Evolutionary conservation across 257 asterid genomes (phyloP).

Genomic region (Mentha longifolia): DNA sequence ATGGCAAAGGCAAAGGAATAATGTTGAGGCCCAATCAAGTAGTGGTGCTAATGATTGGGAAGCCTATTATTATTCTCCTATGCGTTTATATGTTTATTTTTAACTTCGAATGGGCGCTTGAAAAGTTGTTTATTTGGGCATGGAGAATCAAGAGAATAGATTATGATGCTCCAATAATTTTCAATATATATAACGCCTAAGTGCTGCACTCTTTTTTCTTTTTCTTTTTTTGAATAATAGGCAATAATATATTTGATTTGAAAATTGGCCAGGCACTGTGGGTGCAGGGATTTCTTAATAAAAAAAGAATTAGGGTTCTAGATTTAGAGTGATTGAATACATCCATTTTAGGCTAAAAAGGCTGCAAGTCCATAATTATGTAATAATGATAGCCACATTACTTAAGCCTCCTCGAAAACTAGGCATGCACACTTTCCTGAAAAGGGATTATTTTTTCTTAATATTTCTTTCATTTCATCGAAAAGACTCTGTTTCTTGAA

Average conservation of each 20-base stretch:
- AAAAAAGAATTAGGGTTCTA: neutral
- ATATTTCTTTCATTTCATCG: too few relatives aligned
- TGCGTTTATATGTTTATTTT: neutral
- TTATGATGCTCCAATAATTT: conserved; percentile 11
- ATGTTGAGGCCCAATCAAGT: conserved; percentile 32
- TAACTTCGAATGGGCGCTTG: neutral
- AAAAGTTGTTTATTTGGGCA: neutral
- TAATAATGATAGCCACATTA: conserved; percentile 25
- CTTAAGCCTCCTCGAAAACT: conserved; percentile 8
- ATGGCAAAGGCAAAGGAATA: conserved; percentile 13
- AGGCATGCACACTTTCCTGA: too few relatives aligned
- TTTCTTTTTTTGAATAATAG: neutral
- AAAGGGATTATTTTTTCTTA: too few relatives aligned
- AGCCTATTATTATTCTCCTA: conserved; percentile 41
- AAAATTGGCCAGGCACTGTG: conserved; percentile 10
- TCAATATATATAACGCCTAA: neutral
- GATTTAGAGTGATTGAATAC: neutral
- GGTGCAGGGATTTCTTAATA: conserved; percentile 13
- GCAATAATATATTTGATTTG: neutral
- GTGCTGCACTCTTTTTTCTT: neutral
- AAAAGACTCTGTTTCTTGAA: too few relatives aligned
- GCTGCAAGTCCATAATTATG: conserved; percentile 22
- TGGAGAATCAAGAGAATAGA: conserved; percentile 20
- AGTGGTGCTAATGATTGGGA: conserved; percentile 54
- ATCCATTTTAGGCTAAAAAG: conserved; percentile 18